Percentiles rank a stretch among this genome's conserved stretches.
phyloP scores from a whole-genome alignment of 805 yeast species.

The Candida peoriensis region DNA sequence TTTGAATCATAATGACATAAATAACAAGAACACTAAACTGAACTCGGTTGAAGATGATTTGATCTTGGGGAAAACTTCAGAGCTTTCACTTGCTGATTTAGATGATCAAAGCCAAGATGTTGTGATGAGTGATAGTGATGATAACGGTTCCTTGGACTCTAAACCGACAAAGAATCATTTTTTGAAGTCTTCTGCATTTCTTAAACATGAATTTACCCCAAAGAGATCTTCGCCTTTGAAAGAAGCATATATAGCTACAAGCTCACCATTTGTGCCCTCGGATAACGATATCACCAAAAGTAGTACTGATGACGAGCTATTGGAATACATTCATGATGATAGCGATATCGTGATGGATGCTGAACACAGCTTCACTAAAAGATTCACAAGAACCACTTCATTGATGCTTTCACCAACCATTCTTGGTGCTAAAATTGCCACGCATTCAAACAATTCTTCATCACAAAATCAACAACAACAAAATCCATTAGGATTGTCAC shows the following conservation, averaged over 20 bases:
- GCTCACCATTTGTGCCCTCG: neutral
- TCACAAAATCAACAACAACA: too few relatives aligned
- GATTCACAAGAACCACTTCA: slow-evolving; percentile 4
- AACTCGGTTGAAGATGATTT: neutral
- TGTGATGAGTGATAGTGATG: neutral
- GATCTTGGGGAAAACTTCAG: neutral
- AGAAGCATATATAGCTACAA: neutral
- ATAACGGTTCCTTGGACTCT: neutral
- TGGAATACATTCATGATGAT: slow-evolving; percentile 3
- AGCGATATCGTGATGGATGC: slow-evolving; percentile 8
- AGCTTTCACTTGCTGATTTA: neutral
- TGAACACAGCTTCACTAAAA: slow-evolving; percentile 6
- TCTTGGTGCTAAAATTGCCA: slow-evolving; percentile 23
- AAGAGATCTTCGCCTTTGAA: slow-evolving; percentile 15
- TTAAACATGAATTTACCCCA: slow-evolving; percentile 15
- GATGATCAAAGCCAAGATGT: neutral
- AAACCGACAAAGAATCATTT: slow-evolving; percentile 4
- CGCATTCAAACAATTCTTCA: too few relatives aligned
- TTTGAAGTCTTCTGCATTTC: slow-evolving; percentile 1
- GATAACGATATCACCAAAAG: slow-evolving; percentile 1
- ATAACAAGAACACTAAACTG: too few relatives aligned
- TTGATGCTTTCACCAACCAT: slow-evolving; percentile 20
- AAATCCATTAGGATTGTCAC: too few relatives aligned
- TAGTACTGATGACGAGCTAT: neutral
- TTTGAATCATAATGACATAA: too few relatives aligned